Base-by-base conservation (phyloP, 768 basidiomycete genomes). In the Auriculariales sp. region DNA sequence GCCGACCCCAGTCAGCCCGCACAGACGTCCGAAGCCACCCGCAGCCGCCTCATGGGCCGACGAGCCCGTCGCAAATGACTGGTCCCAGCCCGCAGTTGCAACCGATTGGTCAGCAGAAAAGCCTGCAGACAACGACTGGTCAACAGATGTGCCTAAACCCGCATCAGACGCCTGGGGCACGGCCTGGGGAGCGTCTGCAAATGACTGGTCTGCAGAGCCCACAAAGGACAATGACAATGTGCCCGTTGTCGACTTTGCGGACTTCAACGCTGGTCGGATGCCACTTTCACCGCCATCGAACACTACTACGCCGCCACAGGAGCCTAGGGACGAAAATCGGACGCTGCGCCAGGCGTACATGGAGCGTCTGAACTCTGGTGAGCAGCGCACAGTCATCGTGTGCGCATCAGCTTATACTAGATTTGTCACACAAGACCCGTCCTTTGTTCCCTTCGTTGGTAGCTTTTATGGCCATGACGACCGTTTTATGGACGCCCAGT, bases 391-490 rank as follows among this genome's bases (percentile, higher is more conserved):
- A n/a, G n/a, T 44, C 22, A 19, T 19, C 17, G 5, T 11, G 12
- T 44, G 5, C 39, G 19, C 39, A 22, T 44, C n/a, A n/a, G n/a
- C n/a, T n/a, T n/a, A n/a, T n/a, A n/a, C n/a, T n/a, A n/a, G n/a
- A n/a, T n/a, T n/a, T n/a, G n/a, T n/a, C n/a, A 44, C 7, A 24
- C 14, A 66, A 10, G 92, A 95, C 61, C 91, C 92, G 2, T 86
- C 88, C 2, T 91, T 81, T 61, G 84, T 89, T 27, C 92, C 92
- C 22, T 83, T 80, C 24, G 84, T 93, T 22, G 92, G 92, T 49
- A 83, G 82, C 54, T 95, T 95, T 60, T 95, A 89, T 90, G 81
- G 86, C 3, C 92, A 95, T 60, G 92, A 95, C 62, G 91, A 94
- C 62, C 81, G 92, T 44, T 67, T 91, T 49, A 68, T 89, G 61